Evolutionary conservation across 2,329 filamentous ascomycete species (phyloP).

Genomic region (Ophiostoma angusticollis): DNA sequence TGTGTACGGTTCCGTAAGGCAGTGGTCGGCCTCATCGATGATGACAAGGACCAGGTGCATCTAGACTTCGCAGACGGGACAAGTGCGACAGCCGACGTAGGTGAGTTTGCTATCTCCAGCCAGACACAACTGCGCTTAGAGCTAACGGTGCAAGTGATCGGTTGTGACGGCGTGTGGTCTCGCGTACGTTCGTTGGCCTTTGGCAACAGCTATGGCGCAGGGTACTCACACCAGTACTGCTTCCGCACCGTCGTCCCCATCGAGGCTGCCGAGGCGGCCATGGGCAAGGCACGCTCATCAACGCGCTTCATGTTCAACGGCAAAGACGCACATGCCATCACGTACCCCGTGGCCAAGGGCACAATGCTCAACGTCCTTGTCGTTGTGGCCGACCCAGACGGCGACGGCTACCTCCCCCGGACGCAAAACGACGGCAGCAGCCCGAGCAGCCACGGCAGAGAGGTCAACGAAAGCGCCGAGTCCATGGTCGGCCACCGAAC

Average conservation of each 20-base stretch:
- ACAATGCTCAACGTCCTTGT: conserved; percentile 44
- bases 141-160: too few species aligned
- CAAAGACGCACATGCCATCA: conserved; percentile 43
- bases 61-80: conserved; percentile 23
- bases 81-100: conserved; percentile 20
- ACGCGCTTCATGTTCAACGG: conserved; percentile 46
- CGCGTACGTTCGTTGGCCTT: conserved; percentile 38
- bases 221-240: conserved; percentile 46
- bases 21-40: conserved; percentile 19
- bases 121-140: too few species aligned
- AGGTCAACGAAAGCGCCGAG: too few species aligned
- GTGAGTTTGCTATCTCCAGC: conserved; percentile 16
- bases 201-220: conserved; percentile 28
- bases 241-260: conserved; percentile 52
- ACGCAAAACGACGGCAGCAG: too few species aligned
- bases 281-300: conserved; percentile 36
- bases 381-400: conserved; percentile 26
- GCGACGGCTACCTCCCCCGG: too few species aligned
- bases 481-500: conserved; percentile 22
- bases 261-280: conserved; percentile 32
- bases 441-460: too few species aligned
- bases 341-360: conserved; percentile 47
- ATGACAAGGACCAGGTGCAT: neutral
- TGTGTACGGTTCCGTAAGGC: conserved; percentile 23
- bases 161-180: conserved; percentile 53